phyloP scores from a whole-genome alignment of 139 green algal genomes.

The Ettlia oleoabundans region DNA sequence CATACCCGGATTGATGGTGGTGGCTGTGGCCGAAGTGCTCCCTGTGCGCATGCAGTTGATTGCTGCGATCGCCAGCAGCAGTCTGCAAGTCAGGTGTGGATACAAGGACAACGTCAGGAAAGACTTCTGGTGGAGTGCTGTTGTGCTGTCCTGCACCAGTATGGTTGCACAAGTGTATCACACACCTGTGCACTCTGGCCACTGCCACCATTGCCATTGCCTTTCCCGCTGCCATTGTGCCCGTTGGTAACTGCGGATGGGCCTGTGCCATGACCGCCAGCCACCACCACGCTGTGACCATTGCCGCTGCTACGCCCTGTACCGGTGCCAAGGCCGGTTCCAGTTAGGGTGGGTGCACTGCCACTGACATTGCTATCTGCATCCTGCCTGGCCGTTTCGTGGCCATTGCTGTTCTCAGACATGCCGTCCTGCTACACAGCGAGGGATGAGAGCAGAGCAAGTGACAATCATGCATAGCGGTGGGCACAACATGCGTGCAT shows the following conservation, averaged over 20 bases:
- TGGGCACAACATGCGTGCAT: no score
- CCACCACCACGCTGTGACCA: background rate
- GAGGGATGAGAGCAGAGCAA: background rate
- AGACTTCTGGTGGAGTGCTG: background rate
- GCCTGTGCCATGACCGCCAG: background rate
- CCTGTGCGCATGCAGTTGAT: no score
- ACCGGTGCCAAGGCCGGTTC: no score
- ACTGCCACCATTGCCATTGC: background rate
- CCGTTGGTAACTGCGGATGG: background rate
- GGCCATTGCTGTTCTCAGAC: background rate
- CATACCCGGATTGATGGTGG: no score
- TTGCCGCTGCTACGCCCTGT: conserved; percentile 5
- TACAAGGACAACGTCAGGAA: no score
- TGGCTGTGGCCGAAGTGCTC: no score
- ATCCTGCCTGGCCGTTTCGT: no score
- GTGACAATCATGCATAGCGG: background rate
- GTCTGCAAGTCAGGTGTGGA: no score
- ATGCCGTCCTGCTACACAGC: background rate
- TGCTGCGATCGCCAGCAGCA: no score
- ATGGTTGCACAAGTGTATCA: background rate
- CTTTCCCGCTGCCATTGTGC: background rate
- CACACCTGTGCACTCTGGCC: background rate
- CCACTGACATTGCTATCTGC: no score
- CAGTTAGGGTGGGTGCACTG: background rate
- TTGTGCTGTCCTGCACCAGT: background rate